Percentiles rank a stretch among this genome's conserved stretches.
These are phyloP conservation scores for Globisporangium barbulae DNA, from an alignment of 352 stramenopile species.

Conservation along the genomic window DNA sequence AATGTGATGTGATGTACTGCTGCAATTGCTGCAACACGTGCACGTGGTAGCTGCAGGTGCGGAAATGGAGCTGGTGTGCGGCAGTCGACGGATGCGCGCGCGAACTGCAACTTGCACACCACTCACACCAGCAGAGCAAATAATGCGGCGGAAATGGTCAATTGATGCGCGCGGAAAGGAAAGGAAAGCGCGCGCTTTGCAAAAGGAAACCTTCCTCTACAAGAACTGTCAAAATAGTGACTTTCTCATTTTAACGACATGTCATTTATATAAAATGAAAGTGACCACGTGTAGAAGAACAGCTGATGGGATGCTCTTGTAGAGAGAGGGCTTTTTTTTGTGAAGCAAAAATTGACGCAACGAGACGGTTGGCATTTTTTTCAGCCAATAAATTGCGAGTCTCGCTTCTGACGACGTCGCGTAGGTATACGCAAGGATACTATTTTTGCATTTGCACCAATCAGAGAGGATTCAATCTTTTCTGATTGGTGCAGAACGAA, in stretches of 20 bases:
- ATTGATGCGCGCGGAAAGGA: neutral
- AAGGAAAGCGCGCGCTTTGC: neutral
- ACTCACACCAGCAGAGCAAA: neutral
- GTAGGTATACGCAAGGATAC: neutral
- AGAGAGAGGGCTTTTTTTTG: conserved; percentile 10
- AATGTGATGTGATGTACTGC: too few species aligned
- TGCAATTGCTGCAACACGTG: neutral
- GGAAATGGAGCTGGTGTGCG: neutral
- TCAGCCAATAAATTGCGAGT: conserved; percentile 13
- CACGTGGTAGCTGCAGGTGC: neutral
- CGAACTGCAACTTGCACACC: conserved; percentile 23
- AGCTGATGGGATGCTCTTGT: conserved; percentile 4
- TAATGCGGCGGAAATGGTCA: neutral
- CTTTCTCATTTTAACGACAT: conserved; percentile 4
- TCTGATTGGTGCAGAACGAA: neutral
- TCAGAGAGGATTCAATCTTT: too few species aligned
- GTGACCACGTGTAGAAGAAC: conserved; percentile 10
- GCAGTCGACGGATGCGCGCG: neutral
- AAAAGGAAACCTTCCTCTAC: conserved; percentile 47
- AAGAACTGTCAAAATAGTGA: conserved; percentile 12
- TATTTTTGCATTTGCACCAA: too few species aligned
- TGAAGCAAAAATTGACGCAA: neutral
- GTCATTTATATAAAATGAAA: conserved; percentile 4
- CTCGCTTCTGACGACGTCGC: conserved; percentile 1
- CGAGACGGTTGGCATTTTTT: conserved; percentile 4